phyloP scores from a whole-genome alignment of 2,329 filamentous ascomycete genomes.

The Penicillium freii region DNA sequence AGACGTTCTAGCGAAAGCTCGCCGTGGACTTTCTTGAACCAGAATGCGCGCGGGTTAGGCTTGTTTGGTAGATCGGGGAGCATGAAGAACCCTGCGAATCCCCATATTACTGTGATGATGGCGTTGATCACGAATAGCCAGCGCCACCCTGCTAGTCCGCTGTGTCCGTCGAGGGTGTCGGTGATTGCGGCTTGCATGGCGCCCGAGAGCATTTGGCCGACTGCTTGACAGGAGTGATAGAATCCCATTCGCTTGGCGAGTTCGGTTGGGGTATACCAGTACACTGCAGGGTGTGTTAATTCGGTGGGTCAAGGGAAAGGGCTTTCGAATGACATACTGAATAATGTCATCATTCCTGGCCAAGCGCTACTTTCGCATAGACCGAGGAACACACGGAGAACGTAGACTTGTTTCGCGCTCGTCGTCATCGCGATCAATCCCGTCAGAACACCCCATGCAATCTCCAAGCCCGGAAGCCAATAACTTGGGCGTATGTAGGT shows the following conservation, averaged over 20 bases:
- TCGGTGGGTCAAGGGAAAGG: neutral
- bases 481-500: slow-evolving; percentile 35
- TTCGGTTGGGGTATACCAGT: slow-evolving; percentile 43
- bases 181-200: slow-evolving; percentile 33
- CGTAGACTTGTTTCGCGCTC: slow-evolving; percentile 32
- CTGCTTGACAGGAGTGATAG: slow-evolving; percentile 32
- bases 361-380: slow-evolving; percentile 31
- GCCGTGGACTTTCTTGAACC: slow-evolving; percentile 47
- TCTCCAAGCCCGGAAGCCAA: slow-evolving; percentile 31
- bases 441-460: slow-evolving; percentile 32
- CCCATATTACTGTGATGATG: slow-evolving; percentile 40
- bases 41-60: slow-evolving; percentile 31
- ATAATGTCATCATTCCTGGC: slow-evolving; percentile 34
- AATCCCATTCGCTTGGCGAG: slow-evolving; percentile 36
- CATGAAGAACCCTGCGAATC: slow-evolving; percentile 36
- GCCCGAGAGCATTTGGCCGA: slow-evolving; percentile 34
- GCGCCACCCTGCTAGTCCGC: slow-evolving; percentile 36
- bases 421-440: slow-evolving; percentile 30
- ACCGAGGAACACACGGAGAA: slow-evolving; percentile 31
- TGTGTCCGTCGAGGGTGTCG: slow-evolving; percentile 31
- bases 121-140: slow-evolving; percentile 42
- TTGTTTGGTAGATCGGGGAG: slow-evolving; percentile 41
- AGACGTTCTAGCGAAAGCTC: slow-evolving; percentile 47
- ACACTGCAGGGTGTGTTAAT: slow-evolving; percentile 12
- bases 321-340: slow-evolving; percentile 18